Base-by-base conservation (phyloP, 306 rosid species). In the Aeschynomene evenia region DNA sequence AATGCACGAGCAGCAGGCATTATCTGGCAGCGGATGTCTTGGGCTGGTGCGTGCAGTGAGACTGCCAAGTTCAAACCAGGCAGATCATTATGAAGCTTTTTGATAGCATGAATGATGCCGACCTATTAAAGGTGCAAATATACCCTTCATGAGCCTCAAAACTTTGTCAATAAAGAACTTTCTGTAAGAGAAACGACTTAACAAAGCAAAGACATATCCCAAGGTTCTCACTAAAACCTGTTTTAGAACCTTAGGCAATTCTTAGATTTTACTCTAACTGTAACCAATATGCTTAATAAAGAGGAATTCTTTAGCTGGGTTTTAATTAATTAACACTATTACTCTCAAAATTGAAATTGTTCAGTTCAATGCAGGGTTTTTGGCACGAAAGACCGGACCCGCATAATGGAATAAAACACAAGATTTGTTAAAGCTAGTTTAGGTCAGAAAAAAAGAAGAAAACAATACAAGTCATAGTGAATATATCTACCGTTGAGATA, bases 1-100 rank as follows among this genome's bases (percentile, higher is more conserved):
- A 90, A 94, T 51, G 97, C 98, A 63, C 98, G 89, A 65, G 98
- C 97, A 40, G 98, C 97, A 58, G 98, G 98, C 98, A 94, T 94
- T 85, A 94, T 94, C 80, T 88, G 95, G 80, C 97, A 94, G 51
- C 97, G 96, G 36, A 94, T 87, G 34, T 90, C 96, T 75, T 94
- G 98, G 65, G 78, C 86, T 2, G 98, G 97, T 24, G 98, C 98
- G 58, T 94, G 98, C 68, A 90, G 85, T 50, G 98, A 90, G 85
- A 94, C 94, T 42, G 98, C 98, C 72, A 94, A 86, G 79, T 94
- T 94, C 83, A 94, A 77, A 50, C 98, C 98, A 7, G 97, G 96
- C 22, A 94, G 87, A 79, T 94, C 98, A 80, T 65, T 67, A 68
- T 87, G 90, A 80, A 94, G 90, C 78, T 85, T 94, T 70, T 87